A percentile compares a stretch with the other conserved stretches of the same genome.
These are phyloP conservation scores for Cryphonectria japonica DNA, from an alignment of 2,329 filamentous ascomycete species.

Conservation along the genomic window DNA sequence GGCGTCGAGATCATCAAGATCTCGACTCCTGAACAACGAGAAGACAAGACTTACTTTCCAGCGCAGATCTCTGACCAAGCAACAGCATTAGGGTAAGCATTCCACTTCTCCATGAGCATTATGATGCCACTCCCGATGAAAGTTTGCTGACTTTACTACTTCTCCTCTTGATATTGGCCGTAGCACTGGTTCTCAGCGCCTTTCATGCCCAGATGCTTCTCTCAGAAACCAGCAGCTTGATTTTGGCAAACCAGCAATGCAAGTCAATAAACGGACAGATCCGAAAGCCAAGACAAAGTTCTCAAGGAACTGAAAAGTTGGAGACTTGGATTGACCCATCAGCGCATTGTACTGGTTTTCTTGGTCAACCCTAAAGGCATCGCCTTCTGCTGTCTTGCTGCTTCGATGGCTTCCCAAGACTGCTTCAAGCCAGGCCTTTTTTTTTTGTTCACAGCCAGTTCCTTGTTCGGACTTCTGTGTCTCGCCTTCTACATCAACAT, in stretches of 20 bases:
- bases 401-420: not conserved
- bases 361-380: no score
- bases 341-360: no score
- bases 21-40: not conserved
- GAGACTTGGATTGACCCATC: no score
- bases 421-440: not conserved
- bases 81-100: not conserved
- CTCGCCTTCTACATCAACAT: not conserved
- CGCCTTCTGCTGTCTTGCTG: no score
- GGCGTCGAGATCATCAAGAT: not conserved
- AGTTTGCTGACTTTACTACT: not conserved
- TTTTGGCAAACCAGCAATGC: no score
- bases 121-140: not conserved
- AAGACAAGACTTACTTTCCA: not conserved
- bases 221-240: no score
- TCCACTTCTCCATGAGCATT: not conserved
- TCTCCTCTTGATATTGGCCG: not conserved
- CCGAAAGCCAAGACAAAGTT: no score
- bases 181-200: no score
- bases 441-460: not conserved
- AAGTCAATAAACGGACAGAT: no score
- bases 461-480: not conserved
- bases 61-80: not conserved
- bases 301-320: no score
- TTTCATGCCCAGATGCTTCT: no score